Evolutionary conservation across 495 filamentous ascomycete genomes (phyloP).

Genomic region (Hypoxylon crocopeplum): DNA sequence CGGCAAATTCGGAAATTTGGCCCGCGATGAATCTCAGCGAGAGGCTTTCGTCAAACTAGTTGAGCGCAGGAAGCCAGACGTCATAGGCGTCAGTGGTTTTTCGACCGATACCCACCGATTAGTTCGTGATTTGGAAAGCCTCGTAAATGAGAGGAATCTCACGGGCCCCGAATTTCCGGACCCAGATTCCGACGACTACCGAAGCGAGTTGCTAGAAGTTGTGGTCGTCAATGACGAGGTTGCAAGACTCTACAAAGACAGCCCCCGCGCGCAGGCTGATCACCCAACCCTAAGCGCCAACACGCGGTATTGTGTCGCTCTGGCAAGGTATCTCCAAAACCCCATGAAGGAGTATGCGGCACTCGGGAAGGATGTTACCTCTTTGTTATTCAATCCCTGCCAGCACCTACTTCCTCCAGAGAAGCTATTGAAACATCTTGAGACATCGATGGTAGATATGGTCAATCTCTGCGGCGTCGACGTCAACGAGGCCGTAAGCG

Average conservation of each 20-base stretch:
- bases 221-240: slow-evolving; percentile 96
- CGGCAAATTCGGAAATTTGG: slow-evolving; percentile 81
- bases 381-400: slow-evolving; percentile 84
- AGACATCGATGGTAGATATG: slow-evolving; percentile 96
- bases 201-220: slow-evolving; percentile 79
- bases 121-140: slow-evolving; percentile 74
- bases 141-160: slow-evolving; percentile 77
- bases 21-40: slow-evolving; percentile 70
- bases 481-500: slow-evolving; percentile 85
- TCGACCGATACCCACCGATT: slow-evolving; percentile 86
- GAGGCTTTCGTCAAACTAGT: slow-evolving; percentile 76
- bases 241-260: slow-evolving; percentile 90
- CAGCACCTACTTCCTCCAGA: slow-evolving; percentile 89
- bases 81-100: slow-evolving; percentile 89
- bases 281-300: slow-evolving; percentile 78
- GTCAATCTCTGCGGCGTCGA: slow-evolving; percentile 96
- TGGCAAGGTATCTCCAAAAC: slow-evolving; percentile 90
- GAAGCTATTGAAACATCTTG: slow-evolving; percentile 81
- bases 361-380: slow-evolving; percentile 83
- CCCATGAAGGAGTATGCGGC: slow-evolving; percentile 96
- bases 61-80: slow-evolving; percentile 80
- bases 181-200: slow-evolving; percentile 65
- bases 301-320: slow-evolving; percentile 84
- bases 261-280: slow-evolving; percentile 78
- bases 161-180: slow-evolving; percentile 75